Base-by-base conservation (phyloP, 2,329 filamentous ascomycete genomes). In the Talaromyces piceae region DNA sequence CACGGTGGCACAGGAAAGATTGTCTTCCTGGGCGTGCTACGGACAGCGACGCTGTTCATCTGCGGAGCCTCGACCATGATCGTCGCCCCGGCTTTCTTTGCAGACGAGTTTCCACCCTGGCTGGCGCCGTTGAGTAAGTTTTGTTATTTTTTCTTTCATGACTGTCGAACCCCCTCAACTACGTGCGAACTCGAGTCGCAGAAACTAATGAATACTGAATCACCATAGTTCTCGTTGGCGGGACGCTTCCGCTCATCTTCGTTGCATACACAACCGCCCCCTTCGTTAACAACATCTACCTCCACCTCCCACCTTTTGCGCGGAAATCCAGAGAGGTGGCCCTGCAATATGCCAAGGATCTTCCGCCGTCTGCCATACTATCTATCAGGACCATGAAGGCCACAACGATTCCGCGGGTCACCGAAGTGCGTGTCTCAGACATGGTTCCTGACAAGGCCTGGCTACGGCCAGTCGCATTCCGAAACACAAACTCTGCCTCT, bases 251-350 rank as follows among this genome's bases (percentile, higher is more conserved):
- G 2, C 71, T 89, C 59, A 52, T 81, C 30, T 80, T 83, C 60
- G 75, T 88, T 20, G 73, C 78, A 30, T 85, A 82, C 64, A 78
- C 78, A 44, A 82, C 84, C 2, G 75, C 80, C 0, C 86, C 88
- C 3, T 87, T 86, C 61, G 86, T 91, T 6, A 82, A 82, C 37
- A 82, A 83, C 61, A 76, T 93, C 54, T 81, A 87, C 66, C 71
- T 93, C 46, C 78, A 79, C 20, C 74, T 91, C 1, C 88, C 88
- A 0, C 65, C 73, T 0, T 79, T 78, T 57, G 86, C 85, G 13
- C 80, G 86, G 41, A 67, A 74, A 33, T 86, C 83, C 0, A 78
- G 77, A 28, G 69, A 74, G 50, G 61, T 66, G 16, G 67, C 72
- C 13, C 54, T 71, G 39, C 64, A 69, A 52, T 76, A 74, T 57